Evolutionary conservation across 257 asterid species (phyloP).

Genomic region (Penstemon davidsonii): DNA sequence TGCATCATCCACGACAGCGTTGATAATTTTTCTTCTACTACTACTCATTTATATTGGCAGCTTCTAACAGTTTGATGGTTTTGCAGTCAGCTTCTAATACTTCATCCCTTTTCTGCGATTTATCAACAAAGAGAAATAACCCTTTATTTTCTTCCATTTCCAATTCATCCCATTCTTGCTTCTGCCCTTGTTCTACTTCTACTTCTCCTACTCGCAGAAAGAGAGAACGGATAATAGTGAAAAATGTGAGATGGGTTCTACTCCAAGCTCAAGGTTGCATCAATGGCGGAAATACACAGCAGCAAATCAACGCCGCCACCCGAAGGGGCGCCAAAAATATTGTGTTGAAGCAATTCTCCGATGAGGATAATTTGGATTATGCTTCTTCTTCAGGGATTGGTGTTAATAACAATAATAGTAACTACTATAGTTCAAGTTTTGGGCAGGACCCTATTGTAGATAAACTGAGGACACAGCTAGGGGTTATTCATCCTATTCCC

Average conservation of each 20-base stretch:
- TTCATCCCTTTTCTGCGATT: constrained; percentile 37
- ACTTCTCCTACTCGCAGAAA: constrained; percentile 18
- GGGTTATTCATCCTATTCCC: constrained; percentile 90
- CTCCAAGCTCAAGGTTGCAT: constrained; percentile 47
- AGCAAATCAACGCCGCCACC: constrained; percentile 41
- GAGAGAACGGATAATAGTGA: neutral
- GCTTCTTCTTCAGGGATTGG: constrained; percentile 36
- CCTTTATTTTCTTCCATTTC: constrained; percentile 31
- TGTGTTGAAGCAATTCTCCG: constrained; percentile 60
- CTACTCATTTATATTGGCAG: constrained; percentile 23
- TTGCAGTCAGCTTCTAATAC: constrained; percentile 43
- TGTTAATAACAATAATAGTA: constrained; percentile 28
- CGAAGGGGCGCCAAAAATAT: constrained; percentile 49
- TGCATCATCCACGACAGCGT: too few relatives aligned
- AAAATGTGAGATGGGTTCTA: constrained; percentile 48
- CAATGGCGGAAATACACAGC: constrained; percentile 50
- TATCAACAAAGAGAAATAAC: constrained; percentile 35
- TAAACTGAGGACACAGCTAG: constrained; percentile 88
- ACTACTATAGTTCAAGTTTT: constrained; percentile 57
- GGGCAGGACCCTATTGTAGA: constrained; percentile 90
- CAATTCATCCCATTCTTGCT: constrained; percentile 34
- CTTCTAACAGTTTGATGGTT: constrained; percentile 49
- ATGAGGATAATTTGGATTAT: constrained; percentile 36
- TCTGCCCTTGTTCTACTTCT: constrained; percentile 37
- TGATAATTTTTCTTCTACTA: constrained; percentile 22